Conservation (phyloP, 2,329 filamentous ascomycete genomes). For the Alternaria angustiovoidea region DNA sequence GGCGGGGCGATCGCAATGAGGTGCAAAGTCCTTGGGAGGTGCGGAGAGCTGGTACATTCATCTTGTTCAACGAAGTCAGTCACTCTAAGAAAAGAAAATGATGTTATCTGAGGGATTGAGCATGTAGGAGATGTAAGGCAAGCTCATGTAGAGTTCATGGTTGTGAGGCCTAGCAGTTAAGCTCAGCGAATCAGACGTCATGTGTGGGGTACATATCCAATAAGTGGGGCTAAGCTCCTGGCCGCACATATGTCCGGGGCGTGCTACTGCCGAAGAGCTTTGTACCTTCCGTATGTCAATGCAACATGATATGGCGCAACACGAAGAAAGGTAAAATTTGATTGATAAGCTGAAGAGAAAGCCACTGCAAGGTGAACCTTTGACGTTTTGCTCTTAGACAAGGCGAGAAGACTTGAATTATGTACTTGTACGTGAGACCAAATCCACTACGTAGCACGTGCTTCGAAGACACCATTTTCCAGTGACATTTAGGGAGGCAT, state of each 20-base stretch:
- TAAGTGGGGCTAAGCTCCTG: constrained; percentile 6
- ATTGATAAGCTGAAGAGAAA: not conserved
- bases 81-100: not conserved
- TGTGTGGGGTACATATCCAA: not conserved
- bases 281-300: too few relatives aligned
- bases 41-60: not conserved
- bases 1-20: not conserved
- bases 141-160: not conserved
- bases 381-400: not conserved
- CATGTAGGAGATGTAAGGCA: not conserved
- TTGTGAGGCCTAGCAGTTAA: not conserved
- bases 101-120: not conserved
- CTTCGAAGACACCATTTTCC: not conserved
- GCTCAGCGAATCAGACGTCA: not conserved
- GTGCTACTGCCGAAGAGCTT: not conserved
- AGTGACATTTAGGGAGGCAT: not conserved
- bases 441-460: not conserved
- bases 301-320: not conserved
- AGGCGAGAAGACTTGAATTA: not conserved
- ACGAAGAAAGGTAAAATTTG: not conserved
- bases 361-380: not conserved
- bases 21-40: not conserved
- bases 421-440: not conserved
- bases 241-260: constrained; percentile 5
- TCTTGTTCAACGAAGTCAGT: not conserved